phyloP scores from a whole-genome alignment of 805 yeast genomes.

The Zygoascus bituminiphila region DNA sequence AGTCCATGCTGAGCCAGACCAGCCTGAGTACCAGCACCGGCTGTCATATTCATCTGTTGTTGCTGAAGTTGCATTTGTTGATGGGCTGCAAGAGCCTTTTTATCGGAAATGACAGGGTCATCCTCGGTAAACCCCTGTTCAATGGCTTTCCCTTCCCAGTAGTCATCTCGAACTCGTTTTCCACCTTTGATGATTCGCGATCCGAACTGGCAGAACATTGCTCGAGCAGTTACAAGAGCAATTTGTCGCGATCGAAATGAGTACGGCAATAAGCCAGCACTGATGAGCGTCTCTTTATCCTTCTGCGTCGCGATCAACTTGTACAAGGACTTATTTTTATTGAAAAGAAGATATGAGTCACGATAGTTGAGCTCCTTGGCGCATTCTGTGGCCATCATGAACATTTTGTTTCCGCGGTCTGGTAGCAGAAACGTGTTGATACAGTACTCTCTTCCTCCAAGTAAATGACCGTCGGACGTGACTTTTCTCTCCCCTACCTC shows the following conservation, averaged over 20 bases:
- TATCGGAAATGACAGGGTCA: conserved; percentile 35
- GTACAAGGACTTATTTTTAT: conserved; percentile 31
- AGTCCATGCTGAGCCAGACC: not conserved
- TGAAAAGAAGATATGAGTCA: conserved; percentile 47
- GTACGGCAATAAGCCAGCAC: conserved; percentile 25
- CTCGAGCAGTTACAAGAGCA: conserved; percentile 35
- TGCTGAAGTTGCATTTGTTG: conserved; percentile 19
- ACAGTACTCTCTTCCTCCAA: conserved; percentile 34
- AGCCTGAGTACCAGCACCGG: not conserved
- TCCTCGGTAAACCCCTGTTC: conserved; percentile 38
- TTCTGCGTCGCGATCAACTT: conserved; percentile 31
- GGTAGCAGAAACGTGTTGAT: conserved; percentile 37
- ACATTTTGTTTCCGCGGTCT: conserved; percentile 28
- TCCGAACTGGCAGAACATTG: conserved; percentile 43
- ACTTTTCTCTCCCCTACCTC: conserved; percentile 41
- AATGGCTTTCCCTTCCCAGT: conserved; percentile 42
- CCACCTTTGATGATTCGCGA: conserved; percentile 42
- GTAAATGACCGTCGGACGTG: conserved; percentile 32
- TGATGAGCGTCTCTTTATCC: conserved; percentile 33
- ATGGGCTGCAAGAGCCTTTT: conserved; percentile 15
- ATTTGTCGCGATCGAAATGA: conserved; percentile 28
- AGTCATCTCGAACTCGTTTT: conserved; percentile 43
- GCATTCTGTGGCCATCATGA: conserved; percentile 34
- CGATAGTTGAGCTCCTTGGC: conserved; percentile 37
- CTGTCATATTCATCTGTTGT: conserved; percentile 11